Evolutionary conservation across 345 rosid genomes (phyloP).

Genomic region (Brassica carinata): DNA sequence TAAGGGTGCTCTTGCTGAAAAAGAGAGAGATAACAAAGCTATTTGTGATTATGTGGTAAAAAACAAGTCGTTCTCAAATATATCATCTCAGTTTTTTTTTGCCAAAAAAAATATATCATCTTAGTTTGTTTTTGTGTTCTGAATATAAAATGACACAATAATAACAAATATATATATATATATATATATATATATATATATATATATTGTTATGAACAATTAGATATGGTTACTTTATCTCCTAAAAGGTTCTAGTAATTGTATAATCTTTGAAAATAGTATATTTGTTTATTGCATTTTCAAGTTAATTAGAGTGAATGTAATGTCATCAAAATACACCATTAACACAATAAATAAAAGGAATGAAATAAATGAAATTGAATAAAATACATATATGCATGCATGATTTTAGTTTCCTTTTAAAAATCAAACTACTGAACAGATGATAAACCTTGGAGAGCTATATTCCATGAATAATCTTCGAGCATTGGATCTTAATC

Average conservation of each 20-base stretch:
- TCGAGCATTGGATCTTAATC: slow-evolving; percentile 53
- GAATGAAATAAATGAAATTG: slow-evolving; percentile 5
- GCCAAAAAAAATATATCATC: no score
- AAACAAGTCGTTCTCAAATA: neutral
- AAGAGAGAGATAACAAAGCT: neutral
- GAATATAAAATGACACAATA: neutral
- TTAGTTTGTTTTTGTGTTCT: no score
- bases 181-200: no score
- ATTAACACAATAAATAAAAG: slow-evolving; percentile 3
- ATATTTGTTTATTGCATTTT: neutral
- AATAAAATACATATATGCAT: neutral
- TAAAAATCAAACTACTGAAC: slow-evolving; percentile 4
- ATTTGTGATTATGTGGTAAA: neutral
- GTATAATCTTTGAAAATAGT: neutral
- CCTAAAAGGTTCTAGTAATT: neutral
- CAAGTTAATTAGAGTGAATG: neutral
- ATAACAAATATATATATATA: no score
- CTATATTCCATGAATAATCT: slow-evolving; percentile 40
- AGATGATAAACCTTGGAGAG: slow-evolving; percentile 1
- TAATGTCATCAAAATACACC: slow-evolving; percentile 1
- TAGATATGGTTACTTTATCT: no score
- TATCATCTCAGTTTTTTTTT: no score
- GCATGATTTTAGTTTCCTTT: neutral
- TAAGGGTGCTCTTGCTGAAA: no score
- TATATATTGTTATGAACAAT: no score